phyloP scores from a whole-genome alignment of 768 basidiomycete species.

The Phaeotremella fagi region DNA sequence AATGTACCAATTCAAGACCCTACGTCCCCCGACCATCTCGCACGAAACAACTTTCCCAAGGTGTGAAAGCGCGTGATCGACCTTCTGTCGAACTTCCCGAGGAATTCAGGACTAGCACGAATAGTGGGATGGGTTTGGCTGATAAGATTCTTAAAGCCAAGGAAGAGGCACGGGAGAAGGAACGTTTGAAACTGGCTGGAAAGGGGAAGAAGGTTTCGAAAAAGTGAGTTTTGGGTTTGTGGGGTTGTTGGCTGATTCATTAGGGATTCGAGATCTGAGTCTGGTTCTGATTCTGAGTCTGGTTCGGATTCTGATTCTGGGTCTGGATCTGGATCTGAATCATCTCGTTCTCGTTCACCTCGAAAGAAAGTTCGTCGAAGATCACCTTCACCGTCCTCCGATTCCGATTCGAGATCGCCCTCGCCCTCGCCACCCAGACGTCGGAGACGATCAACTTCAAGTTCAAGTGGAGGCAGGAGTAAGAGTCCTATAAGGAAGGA shows the following conservation, averaged over 20 bases:
- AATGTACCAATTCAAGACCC: slow-evolving; percentile 75
- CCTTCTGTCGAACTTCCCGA: slow-evolving; percentile 82
- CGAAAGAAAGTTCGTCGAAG: slow-evolving; percentile 1
- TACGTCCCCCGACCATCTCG: slow-evolving; percentile 87
- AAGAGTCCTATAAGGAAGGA: background rate
- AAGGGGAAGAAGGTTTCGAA: slow-evolving; percentile 10
- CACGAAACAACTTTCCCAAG: slow-evolving; percentile 74
- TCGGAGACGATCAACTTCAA: slow-evolving; percentile 2
- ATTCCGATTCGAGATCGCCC: background rate
- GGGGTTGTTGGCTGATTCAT: slow-evolving; percentile 3
- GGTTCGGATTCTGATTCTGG: slow-evolving; percentile 9
- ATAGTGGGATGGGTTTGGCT: slow-evolving; percentile 66
- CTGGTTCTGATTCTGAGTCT: slow-evolving; percentile 17
- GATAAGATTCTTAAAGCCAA: slow-evolving; percentile 76
- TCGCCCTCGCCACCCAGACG: background rate
- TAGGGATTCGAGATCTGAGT: slow-evolving; percentile 18
- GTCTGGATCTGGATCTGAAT: background rate
- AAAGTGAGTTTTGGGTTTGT: slow-evolving; percentile 3
- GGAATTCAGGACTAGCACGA: slow-evolving; percentile 66
- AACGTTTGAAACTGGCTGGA: slow-evolving; percentile 14
- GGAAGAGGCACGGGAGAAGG: slow-evolving; percentile 66
- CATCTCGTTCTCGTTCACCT: slow-evolving; percentile 6
- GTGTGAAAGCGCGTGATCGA: slow-evolving; percentile 53
- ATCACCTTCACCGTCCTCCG: slow-evolving; percentile 13
- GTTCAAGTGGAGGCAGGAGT: background rate